Evolutionary conservation across 495 filamentous ascomycete species (phyloP).

Genomic region (Aspergillus cavernicola): DNA sequence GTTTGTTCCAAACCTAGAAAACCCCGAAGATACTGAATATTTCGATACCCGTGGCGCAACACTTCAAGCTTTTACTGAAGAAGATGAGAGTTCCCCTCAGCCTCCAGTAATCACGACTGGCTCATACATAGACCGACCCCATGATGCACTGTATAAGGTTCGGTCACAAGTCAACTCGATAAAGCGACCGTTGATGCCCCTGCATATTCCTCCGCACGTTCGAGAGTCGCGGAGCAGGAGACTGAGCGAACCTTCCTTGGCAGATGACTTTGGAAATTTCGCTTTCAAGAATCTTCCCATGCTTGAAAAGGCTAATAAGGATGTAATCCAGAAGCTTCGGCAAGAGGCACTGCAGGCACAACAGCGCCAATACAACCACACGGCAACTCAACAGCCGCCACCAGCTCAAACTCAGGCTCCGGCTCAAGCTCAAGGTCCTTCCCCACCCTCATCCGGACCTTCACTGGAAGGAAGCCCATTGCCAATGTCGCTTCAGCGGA

Average conservation of each 20-base stretch:
- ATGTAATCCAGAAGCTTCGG: constrained; percentile 91
- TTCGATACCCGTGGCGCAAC: constrained; percentile 92
- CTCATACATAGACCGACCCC: constrained; percentile 68
- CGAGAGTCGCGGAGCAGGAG: constrained; percentile 74
- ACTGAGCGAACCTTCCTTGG: constrained; percentile 81
- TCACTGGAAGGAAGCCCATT: constrained; percentile 84
- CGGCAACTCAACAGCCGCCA: constrained; percentile 10
- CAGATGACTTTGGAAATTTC: constrained; percentile 95
- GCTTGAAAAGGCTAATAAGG: constrained; percentile 96
- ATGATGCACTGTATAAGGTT: constrained; percentile 90
- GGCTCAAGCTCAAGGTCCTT: constrained; percentile 7
- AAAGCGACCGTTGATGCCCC: constrained; percentile 87
- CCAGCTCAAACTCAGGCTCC: not conserved
- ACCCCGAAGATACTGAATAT: constrained; percentile 97
- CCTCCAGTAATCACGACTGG: constrained; percentile 54
- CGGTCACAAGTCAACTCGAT: constrained; percentile 76
- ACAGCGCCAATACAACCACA: constrained; percentile 31
- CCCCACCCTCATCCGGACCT: constrained; percentile 51
- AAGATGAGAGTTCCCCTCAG: constrained; percentile 76
- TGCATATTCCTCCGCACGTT: constrained; percentile 95
- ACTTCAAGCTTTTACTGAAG: constrained; percentile 82
- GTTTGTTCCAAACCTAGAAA: constrained; percentile 88
- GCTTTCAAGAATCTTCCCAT: constrained; percentile 96
- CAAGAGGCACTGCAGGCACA: constrained; percentile 78
- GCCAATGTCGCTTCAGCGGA: constrained; percentile 75